A percentile compares a stretch with the other conserved stretches of the same genome.
Evolutionary conservation across 371 early-diverging fungal genomes (phyloP).

Genomic region (Smittium culicis): DNA sequence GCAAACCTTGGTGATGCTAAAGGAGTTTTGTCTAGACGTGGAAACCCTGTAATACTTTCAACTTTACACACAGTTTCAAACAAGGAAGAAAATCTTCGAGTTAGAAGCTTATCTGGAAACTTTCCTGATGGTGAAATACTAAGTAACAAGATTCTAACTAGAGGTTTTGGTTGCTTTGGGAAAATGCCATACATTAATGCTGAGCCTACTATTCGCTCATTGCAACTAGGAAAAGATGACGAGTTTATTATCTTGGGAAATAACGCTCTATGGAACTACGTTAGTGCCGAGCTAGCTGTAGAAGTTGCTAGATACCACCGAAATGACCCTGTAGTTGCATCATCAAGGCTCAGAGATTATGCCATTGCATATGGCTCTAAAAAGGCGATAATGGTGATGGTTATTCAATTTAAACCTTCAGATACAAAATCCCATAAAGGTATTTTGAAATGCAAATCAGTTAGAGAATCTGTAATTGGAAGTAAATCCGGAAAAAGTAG

Average conservation of each 20-base stretch:
- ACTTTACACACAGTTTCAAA: slow-evolving; percentile 57
- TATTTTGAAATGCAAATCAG: slow-evolving; percentile 1
- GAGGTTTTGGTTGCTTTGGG: slow-evolving; percentile 65
- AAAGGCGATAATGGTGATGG: slow-evolving; percentile 68
- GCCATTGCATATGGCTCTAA: slow-evolving; percentile 77
- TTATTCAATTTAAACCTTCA: slow-evolving; percentile 62
- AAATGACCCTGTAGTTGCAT: slow-evolving; percentile 55
- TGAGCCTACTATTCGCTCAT: slow-evolving; percentile 59
- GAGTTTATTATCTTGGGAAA: slow-evolving; percentile 84
- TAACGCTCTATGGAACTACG: slow-evolving; percentile 65
- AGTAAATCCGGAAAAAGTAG: not conserved
- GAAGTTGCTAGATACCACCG: slow-evolving; percentile 67
- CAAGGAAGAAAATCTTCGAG: slow-evolving; percentile 57
- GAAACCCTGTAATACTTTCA: slow-evolving; percentile 55
- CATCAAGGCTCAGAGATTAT: slow-evolving; percentile 69
- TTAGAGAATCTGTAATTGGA: slow-evolving; percentile 3
- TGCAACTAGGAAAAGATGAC: slow-evolving; percentile 63
- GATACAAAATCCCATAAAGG: slow-evolving; percentile 30
- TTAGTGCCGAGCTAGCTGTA: slow-evolving; percentile 67
- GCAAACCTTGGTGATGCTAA: slow-evolving; percentile 84
- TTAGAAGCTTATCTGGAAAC: slow-evolving; percentile 67
- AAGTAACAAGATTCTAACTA: not conserved
- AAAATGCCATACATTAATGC: slow-evolving; percentile 71
- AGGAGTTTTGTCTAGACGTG: slow-evolving; percentile 66
- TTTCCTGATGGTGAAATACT: slow-evolving; percentile 41